Percentiles rank a stretch among this genome's conserved stretches.
Conservation (phyloP, 2,329 filamentous ascomycete species). For the Talaromyces sp. region DNA sequence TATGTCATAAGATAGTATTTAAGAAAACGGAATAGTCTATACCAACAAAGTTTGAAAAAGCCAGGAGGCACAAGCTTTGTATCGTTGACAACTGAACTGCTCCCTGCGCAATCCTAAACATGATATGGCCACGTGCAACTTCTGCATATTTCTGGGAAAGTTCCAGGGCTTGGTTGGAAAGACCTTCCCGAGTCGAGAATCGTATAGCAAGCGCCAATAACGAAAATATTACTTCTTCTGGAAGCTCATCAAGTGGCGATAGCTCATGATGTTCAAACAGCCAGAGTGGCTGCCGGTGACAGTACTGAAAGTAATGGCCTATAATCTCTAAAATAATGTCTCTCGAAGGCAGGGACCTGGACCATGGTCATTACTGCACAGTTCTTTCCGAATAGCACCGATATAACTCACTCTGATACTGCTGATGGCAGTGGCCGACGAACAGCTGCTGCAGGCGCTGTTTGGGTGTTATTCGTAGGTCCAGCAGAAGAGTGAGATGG, state of each 20-base stretch:
- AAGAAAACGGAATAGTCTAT: neutral
- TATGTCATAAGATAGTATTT: neutral
- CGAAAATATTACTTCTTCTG: conserved; percentile 16
- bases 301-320: conserved; percentile 18
- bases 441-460: neutral
- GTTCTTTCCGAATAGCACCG: neutral
- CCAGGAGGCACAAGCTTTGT: conserved; percentile 20
- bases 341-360: conserved; percentile 6
- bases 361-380: neutral
- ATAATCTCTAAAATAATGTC: conserved; percentile 11
- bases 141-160: conserved; percentile 14
- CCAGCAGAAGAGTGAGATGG: neutral
- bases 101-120: conserved; percentile 17
- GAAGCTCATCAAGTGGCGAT: conserved; percentile 5
- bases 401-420: neutral
- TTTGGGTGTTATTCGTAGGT: neutral
- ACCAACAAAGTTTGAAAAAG: conserved; percentile 18
- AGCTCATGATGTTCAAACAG: conserved; percentile 18
- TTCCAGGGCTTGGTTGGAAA: conserved; percentile 11
- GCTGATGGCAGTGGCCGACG: neutral
- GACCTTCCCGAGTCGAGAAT: conserved; percentile 15
- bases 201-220: conserved; percentile 16
- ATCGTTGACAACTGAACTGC: conserved; percentile 17
- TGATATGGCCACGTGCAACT: conserved; percentile 16
- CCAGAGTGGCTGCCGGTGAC: conserved; percentile 22